A percentile compares a stretch with the other conserved stretches of the same genome.
phyloP scores from a whole-genome alignment of 495 filamentous ascomycete species.

The Alectoria sarmentosa region DNA sequence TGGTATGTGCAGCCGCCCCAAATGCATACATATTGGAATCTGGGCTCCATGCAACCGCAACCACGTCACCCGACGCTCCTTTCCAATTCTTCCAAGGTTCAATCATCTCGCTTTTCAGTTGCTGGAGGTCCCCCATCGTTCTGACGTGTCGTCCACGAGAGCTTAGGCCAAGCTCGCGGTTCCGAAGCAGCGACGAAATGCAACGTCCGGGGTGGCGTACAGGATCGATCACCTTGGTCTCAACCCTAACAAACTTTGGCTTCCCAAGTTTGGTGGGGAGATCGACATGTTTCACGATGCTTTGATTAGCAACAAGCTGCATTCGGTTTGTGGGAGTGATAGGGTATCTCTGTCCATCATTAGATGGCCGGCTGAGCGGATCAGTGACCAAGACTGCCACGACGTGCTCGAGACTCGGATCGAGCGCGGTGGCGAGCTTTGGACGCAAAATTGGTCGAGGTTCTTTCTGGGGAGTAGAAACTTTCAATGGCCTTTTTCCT shows the following conservation, averaged over 20 bases:
- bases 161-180: conserved; percentile 21
- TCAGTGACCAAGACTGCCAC: background rate
- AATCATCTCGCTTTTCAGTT: conserved; percentile 27
- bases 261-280: background rate
- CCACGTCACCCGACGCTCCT: conserved; percentile 47
- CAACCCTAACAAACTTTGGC: conserved; percentile 4
- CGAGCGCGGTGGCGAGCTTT: conserved; percentile 2
- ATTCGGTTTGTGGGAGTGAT: background rate
- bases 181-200: conserved; percentile 15
- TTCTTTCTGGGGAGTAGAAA: background rate
- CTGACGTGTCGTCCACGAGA: conserved; percentile 4
- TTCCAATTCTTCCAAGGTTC: conserved; percentile 40
- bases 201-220: conserved; percentile 1
- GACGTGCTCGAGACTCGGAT: conserved; percentile 8
- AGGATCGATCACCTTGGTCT: conserved; percentile 18
- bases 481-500: background rate
- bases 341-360: background rate
- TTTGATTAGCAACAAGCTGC: conserved; percentile 4
- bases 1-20: conserved; percentile 67
- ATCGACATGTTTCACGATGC: background rate
- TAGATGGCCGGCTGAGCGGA: background rate
- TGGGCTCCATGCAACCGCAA: conserved; percentile 42
- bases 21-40: conserved; percentile 43
- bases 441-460: background rate
- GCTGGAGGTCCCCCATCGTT: conserved; percentile 21